phyloP scores from a whole-genome alignment of 306 rosid genomes.

The Citrullus mucosospermus region DNA sequence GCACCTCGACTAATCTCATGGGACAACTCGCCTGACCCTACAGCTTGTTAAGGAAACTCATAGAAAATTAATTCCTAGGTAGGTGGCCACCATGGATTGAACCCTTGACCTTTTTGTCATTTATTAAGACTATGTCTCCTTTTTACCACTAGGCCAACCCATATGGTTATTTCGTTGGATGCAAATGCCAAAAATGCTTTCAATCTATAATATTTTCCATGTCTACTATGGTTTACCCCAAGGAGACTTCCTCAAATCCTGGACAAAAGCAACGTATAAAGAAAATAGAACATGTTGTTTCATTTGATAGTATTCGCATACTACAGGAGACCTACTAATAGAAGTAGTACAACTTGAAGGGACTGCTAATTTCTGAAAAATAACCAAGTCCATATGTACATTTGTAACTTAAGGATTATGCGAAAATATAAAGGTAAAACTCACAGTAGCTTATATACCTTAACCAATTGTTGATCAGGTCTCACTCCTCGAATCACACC shows the following conservation, averaged over 20 bases:
- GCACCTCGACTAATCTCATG: too few species aligned
- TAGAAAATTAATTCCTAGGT: too few species aligned
- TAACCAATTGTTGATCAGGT: constrained; percentile 95
- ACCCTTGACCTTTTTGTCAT: too few species aligned
- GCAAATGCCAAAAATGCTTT: background rate
- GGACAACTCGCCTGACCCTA: too few species aligned
- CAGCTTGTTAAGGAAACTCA: too few species aligned
- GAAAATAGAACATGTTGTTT: background rate
- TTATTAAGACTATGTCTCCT: too few species aligned
- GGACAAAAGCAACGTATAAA: background rate
- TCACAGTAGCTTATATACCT: constrained; percentile 22
- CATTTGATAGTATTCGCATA: background rate
- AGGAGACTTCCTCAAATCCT: background rate
- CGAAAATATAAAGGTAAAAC: background rate
- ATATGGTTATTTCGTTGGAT: background rate
- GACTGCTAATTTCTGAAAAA: background rate
- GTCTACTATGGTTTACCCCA: background rate
- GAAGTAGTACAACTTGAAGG: background rate
- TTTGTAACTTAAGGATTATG: background rate
- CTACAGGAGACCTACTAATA: background rate
- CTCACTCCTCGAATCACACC: constrained; percentile 77
- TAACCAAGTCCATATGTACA: background rate
- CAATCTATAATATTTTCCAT: background rate
- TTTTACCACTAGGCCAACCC: too few species aligned
- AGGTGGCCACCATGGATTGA: too few species aligned